Conservation (phyloP, 257 asterid species). For the Solanum bulbocastanum region DNA sequence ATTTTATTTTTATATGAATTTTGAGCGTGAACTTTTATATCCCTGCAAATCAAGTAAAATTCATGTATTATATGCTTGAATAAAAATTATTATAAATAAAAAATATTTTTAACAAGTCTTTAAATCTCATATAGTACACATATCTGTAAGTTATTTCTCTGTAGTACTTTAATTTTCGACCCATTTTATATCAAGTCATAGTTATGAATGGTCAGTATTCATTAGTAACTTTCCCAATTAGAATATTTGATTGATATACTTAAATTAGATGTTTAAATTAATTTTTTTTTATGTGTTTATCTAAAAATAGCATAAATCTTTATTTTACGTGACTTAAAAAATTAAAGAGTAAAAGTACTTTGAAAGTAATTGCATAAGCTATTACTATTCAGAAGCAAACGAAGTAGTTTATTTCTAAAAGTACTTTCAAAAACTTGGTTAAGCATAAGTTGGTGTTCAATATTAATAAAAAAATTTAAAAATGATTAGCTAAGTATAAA, state of each 20-base stretch:
- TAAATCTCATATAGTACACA: too few species aligned
- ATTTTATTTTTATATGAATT: too few species aligned
- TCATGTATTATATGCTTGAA: background rate
- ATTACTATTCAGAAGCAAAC: background rate
- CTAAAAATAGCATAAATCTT: background rate
- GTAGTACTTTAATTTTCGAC: background rate
- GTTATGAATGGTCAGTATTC: background rate
- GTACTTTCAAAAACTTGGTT: background rate
- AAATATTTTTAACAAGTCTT: too few species aligned
- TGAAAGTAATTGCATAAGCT: background rate
- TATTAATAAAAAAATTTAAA: too few species aligned
- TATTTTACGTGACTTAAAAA: background rate
- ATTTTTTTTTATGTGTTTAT: background rate
- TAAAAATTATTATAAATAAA: too few species aligned
- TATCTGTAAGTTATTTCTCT: too few species aligned
- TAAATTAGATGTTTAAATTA: too few species aligned
- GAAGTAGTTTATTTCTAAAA: background rate
- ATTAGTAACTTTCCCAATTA: background rate
- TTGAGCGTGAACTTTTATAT: background rate
- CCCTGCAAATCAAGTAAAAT: background rate
- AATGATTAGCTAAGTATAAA: background rate
- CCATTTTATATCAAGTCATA: background rate
- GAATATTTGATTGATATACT: background rate
- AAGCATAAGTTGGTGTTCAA: background rate
- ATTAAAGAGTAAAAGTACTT: too few species aligned